Base-by-base conservation (phyloP, 805 yeast species). In the Saturnispora dispora region DNA sequence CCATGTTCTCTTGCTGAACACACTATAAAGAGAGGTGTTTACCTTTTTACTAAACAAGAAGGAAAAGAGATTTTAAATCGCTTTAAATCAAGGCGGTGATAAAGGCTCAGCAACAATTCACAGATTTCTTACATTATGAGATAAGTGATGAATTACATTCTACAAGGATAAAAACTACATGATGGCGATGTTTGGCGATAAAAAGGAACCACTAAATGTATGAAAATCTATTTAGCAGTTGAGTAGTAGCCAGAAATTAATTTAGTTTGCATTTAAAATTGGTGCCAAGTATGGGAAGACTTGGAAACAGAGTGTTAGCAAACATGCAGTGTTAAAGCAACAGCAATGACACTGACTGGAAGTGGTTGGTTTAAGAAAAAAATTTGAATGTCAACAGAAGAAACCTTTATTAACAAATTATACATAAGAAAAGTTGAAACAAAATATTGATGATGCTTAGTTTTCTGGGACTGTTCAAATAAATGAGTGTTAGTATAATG, bases 261-360 rank as follows among this genome's bases (percentile, higher is more conserved):
- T 85, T 88, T 87, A 72, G 95, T 84, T 87, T 83, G 89, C 89
- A 72, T 84, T 80, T 28, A 81, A 83, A 86, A 86, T 85, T 83
- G 95, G 90, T 82, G 78, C 82, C 78, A 76, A 76, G 76, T 80
- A 83, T 71, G 67, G 82, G 47, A 55, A 50, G 56, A 80, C 77
- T 73, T 74, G 78, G 83, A 83, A 81, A 89, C 93, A 84, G 93
- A 85, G 91, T 86, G 95, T 85, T 80, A 83, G 88, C 90, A 85
- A 86, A 82, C 88, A 70, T 63, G 22, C 28, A 25, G 28, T 25
- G 28, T 25, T 25, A 25, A 7, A 7, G 22, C 20, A 15, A 36
- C n/a, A 17, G 11, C 15, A 18, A n/a, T 17, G n/a, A 36, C 22
- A 25, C 28, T 25, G 9, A 2, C 28, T 7, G 28, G 8, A 25